Evolutionary conservation across 73 alveolate genomes (phyloP), one percentile per base, ranked within the genome.

Genomic region (Paraurostyla sp.): DNA sequence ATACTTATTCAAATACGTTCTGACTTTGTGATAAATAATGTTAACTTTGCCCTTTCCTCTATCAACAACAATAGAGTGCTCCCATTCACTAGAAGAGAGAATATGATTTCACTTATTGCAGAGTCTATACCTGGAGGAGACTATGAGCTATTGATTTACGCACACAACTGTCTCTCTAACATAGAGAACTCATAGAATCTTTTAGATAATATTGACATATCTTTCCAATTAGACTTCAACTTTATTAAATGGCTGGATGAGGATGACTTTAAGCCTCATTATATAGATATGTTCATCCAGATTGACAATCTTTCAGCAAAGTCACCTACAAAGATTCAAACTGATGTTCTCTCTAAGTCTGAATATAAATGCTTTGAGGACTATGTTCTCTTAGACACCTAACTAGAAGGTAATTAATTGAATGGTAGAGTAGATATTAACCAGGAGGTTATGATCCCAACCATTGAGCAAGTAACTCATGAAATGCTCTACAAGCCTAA

Each of bases 121-220:
- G 51, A 20, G 7, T 30, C 18, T 29, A 75, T 48, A 2, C 69
- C 51, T 4, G 51, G 57, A 1, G 87, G 87, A 32, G 87, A 75
- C 23, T 75, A 75, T 75, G 87, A 75, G 29, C 75, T 75, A 11
- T 15, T 75, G 4, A 30, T 75, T 4, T 75, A 75, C 48, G 69
- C 87, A n/a, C 87, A 75, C 41, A 48, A 75, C 36, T 43, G 75
- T 48, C 22, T 75, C 6, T 46, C 45, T 13, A 75, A 75, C 30
- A 20, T 71, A 41, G 7, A n/a, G 54, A 18, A n/a, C 6, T 13
- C 18, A 4, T 6, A 23, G 38, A 63, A 69, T 69, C 38, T 33
- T 15, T 1, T 75, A 7, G 23, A 49, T 16, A 7, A 49, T 20
- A 11, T 75, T 6, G 75, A 48, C 33, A 9, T 75, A 4, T 3